Evolutionary conservation across 2,329 filamentous ascomycete genomes (phyloP).

Genomic region (Ophiosphaerella korrae): DNA sequence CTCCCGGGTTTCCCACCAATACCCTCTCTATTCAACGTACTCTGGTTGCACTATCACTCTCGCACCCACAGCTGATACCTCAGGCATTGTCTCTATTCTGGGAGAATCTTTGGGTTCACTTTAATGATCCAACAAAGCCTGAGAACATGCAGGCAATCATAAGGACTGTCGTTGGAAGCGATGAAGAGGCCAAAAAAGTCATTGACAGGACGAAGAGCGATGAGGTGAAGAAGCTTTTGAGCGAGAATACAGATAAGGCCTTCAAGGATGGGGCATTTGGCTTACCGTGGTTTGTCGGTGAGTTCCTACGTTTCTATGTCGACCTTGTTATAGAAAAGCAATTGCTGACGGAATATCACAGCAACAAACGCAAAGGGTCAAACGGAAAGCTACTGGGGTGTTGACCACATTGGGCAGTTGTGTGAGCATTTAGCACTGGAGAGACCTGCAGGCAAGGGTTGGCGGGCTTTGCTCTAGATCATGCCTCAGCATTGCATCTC

Average conservation of each 20-base stretch:
- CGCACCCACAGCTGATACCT: conserved; percentile 50
- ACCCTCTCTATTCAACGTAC: conserved; percentile 60
- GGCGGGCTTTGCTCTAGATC: conserved; percentile 45
- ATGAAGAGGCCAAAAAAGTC: conserved; percentile 50
- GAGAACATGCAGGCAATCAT: conserved; percentile 54
- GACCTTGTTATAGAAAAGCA: neutral
- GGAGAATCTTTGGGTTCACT: conserved; percentile 58
- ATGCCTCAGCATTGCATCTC: conserved; percentile 5
- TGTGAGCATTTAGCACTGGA: conserved; percentile 60
- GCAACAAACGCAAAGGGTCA: conserved; percentile 60
- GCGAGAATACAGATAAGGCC: conserved; percentile 57
- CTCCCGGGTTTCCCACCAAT: conserved; percentile 59
- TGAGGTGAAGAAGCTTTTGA: conserved; percentile 55
- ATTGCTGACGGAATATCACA: conserved; percentile 20
- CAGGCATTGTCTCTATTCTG: conserved; percentile 55
- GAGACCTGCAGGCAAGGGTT: conserved; percentile 40
- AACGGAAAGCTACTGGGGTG: conserved; percentile 63
- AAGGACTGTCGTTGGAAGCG: conserved; percentile 53
- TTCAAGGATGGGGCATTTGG: conserved; percentile 64
- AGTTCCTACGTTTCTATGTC: conserved; percentile 11
- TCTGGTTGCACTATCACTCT: conserved; percentile 54
- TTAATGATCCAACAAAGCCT: conserved; percentile 51
- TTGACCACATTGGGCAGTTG: conserved; percentile 64
- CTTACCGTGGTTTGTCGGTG: conserved; percentile 61
- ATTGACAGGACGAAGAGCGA: conserved; percentile 45